Base-by-base conservation (phyloP, 2,329 filamentous ascomycete genomes). In the Coleophoma cylindrospora region DNA sequence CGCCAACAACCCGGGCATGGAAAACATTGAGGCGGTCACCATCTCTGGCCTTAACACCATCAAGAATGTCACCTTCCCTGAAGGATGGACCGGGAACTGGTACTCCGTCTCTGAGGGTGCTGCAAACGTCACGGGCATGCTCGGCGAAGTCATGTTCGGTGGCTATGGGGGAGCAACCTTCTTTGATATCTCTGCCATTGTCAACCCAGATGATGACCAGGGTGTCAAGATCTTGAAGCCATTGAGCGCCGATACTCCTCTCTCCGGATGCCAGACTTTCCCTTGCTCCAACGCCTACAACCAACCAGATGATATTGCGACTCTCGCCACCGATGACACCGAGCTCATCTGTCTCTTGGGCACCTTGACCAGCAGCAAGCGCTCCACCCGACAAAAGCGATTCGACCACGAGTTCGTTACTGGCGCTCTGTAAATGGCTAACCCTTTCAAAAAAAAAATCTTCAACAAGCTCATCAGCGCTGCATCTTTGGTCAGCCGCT, bases 181-280 rank as follows among this genome's bases (percentile, higher is more conserved):
- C 72, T 82, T 78, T 51, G 79, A 82, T 55, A 76, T 82, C 54
- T 80, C 77, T 11, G 77, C 77, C 63, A 81, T 82, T 55, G 75
- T 80, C 58, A 67, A 76, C 64, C 66, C 75, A 46, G 61, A 61
- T 37, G 79, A 81, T 64, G 58, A 66, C 56, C 50, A 73, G 55
- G 76, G 76, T 58, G 71, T 82, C 60, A 79, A 81, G 72, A 66
- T 74, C 68, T 72, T 81, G 64, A 80, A 68, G 67, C 77, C 78
- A 27, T 64, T 62, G 49, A 59, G 48, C 47, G 38, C 54, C 50
- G 59, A 68, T 55, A 55, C 54, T 8, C 53, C 72, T 59, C 65
- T 73, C 59, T 80, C 76, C 17, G 79, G 78, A 40, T 81, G 79
- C 65, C 64, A 69, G 47, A 50, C 55, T 10, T 80, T 75, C 69